These are phyloP conservation scores for Kwoniella dejecticola DNA, from an alignment of 768 basidiomycete species.

Conservation along the genomic window DNA sequence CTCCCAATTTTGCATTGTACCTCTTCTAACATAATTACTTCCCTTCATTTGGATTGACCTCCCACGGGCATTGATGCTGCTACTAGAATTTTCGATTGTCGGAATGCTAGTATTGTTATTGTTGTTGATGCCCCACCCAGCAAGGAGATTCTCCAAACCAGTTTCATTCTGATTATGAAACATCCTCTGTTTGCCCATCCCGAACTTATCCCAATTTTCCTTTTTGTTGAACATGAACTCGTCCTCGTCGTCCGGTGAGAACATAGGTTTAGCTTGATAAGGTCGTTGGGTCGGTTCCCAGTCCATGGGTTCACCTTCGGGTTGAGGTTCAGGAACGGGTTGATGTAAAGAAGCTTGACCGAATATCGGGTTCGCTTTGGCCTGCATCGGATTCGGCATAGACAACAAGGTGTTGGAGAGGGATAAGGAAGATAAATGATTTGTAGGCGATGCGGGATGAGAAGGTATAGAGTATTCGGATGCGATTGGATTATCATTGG, in stretches of 20 bases:
- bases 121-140: constrained; percentile 38
- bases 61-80: too few relatives aligned
- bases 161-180: constrained; percentile 41
- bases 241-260: constrained; percentile 11
- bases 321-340: not conserved
- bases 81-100: too few relatives aligned
- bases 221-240: not conserved
- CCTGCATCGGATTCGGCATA: too few relatives aligned
- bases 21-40: too few relatives aligned
- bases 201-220: constrained; percentile 46
- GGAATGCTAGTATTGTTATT: too few relatives aligned
- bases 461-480: not conserved
- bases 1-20: too few relatives aligned
- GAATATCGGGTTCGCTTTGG: constrained; percentile 47
- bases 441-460: not conserved
- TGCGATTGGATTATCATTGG: not conserved
- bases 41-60: too few relatives aligned
- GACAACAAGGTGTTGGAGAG: not conserved
- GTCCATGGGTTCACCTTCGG: constrained; percentile 48
- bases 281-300: constrained; percentile 46
- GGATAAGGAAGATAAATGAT: constrained; percentile 4
- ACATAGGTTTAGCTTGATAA: constrained; percentile 11
- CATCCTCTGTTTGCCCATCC: constrained; percentile 40
- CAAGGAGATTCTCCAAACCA: constrained; percentile 43
- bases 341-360: constrained; percentile 44